Evolutionary conservation across 345 rosid species (phyloP), one percentile per base, ranked within the genome.

Genomic region (Aquilaria sinensis): DNA sequence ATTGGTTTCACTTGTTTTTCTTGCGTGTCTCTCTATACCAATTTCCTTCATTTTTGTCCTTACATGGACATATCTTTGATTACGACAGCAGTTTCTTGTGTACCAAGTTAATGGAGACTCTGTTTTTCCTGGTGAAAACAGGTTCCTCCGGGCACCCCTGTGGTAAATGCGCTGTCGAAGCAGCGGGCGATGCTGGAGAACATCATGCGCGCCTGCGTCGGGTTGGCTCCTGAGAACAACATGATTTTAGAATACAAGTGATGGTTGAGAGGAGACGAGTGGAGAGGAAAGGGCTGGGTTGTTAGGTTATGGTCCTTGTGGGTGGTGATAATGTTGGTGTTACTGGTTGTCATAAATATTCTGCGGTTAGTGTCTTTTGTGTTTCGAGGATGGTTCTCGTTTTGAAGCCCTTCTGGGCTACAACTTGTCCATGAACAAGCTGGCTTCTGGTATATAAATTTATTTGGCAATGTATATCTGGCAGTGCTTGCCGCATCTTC

Each of bases 241-340:
- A 94, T 94, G 99, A 94, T 90, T 67, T 71, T 94, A 83, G 99
- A 94, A 56, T 94, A 90, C 87, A 94, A 90, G 79, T 90, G 96
- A 84, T 8, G 63, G 5, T 23, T 47, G 12, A 30, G 57, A 47
- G 61, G 67, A 56, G 52, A 53, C 58, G 63, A 68, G 74, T 61
- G 61, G 57, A 64, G 8, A 55, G 71, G 59, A 53, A 56, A 47
- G 15, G 61, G 33, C 33, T 65, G 58, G 69, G 56, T 50, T 29
- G 34, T 57, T 57, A 15, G 10, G 56, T 66, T 64, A 31, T 53
- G 52, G 30, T 46, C 29, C 12, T 10, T 50, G 47, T 12, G 69
- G 54, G 58, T 62, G 10, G 16, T 23, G 53, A 51, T 64, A 48
- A 14, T 31, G 31, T 47, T 15, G 56, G 50, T 34, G 60, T 53